phyloP scores from a whole-genome alignment of 2,329 filamentous ascomycete species.

The Fusarium agapanthi region DNA sequence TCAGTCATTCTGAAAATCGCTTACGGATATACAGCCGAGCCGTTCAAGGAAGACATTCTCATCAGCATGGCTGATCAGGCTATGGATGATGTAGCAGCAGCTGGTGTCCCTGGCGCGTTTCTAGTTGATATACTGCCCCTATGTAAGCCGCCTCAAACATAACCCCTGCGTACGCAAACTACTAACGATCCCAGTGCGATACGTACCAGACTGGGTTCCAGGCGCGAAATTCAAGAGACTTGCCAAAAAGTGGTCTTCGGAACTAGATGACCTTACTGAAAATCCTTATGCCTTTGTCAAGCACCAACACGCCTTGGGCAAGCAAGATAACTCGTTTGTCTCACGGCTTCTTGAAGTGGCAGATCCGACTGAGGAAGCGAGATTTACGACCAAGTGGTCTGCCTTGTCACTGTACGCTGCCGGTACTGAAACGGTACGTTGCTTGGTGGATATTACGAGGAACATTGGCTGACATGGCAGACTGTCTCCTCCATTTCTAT shows the following conservation, averaged over 20 bases:
- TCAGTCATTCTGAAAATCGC: constrained; percentile 31
- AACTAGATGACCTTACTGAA: constrained; percentile 2
- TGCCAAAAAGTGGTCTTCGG: constrained; percentile 12
- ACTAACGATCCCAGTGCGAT: constrained; percentile 3
- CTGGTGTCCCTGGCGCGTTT: constrained; percentile 23
- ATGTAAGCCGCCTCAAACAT: background rate
- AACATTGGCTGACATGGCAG: background rate
- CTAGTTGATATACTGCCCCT: constrained; percentile 32
- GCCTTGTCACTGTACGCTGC: constrained; percentile 31
- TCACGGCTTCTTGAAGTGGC: constrained; percentile 7
- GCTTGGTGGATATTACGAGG: background rate
- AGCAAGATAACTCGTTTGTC: constrained; percentile 15
- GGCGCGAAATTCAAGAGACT: constrained; percentile 19
- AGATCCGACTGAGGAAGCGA: constrained; percentile 16
- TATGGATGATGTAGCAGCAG: constrained; percentile 22
- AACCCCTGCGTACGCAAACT: background rate
- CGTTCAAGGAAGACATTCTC: constrained; percentile 20
- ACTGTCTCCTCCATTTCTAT: constrained; percentile 26
- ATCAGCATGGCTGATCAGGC: constrained; percentile 26
- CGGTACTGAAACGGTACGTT: constrained; percentile 32
- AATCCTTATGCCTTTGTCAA: constrained; percentile 30
- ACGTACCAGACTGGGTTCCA: constrained; percentile 29
- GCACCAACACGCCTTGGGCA: constrained; percentile 12
- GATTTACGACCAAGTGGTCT: constrained; percentile 30
- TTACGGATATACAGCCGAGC: constrained; percentile 33